Base-by-base conservation (phyloP, 352 stramenopile species). In the Phytophthora cactorum region DNA sequence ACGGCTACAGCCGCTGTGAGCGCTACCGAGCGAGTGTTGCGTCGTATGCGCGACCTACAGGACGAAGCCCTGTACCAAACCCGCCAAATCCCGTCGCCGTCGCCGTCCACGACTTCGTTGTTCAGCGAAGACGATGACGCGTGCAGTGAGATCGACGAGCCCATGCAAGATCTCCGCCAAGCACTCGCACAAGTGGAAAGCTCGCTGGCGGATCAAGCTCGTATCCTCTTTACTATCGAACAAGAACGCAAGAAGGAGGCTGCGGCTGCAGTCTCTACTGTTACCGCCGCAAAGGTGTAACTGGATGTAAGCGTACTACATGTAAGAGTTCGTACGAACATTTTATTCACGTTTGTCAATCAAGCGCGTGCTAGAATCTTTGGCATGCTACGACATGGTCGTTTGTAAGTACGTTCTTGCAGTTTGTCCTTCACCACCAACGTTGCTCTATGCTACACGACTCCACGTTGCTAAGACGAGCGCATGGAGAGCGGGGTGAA, bases 201-300 rank as follows among this genome's bases (percentile, higher is more conserved):
- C 52, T 79, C 82, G 8, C 73, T 91, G 39, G 82, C 78, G 7
- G 75, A 82, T 59, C 78, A 91, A 59, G 78, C 77, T 39, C 67
- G 78, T 59, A 56, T 91, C 8, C 68, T 91, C 1, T 77, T 77
- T 32, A 71, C 59, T 9, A 74, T 89, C 54, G 65, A 83, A 44
- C 73, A 74, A 32, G 74, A 87, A 36, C 75, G 67, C 34, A 70
- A 79, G n/a, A 69, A 71, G 29, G 32, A 82, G 12, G 52, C 45
- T 8, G 34, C 38, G 14, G 47, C 47, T 28, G 41, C 41, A 28
- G 36, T 43, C 41, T 56, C 50, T 22, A 31, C 17, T 45, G n/a
- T 25, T 36, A 31, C 34, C 3, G 36, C 53, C 25, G 50, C 54
- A 9, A 60, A 61, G 32, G 54, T 49, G 31, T 70, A 62, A 60